Evolutionary conservation across 345 rosid species (phyloP).

Genomic region (Populus tremula): DNA sequence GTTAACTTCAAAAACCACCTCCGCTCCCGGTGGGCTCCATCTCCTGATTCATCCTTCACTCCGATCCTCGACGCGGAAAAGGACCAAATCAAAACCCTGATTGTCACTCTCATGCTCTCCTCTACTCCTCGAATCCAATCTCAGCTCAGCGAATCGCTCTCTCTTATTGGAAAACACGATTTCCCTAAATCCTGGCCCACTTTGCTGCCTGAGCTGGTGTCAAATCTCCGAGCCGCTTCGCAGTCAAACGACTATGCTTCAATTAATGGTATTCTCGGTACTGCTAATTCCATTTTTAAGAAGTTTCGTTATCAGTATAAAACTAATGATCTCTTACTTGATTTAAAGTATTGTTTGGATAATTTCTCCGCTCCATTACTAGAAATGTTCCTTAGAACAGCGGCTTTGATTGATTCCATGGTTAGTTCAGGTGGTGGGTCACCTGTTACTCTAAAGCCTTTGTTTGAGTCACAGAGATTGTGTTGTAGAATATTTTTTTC

Average conservation of each 20-base stretch:
- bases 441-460: slow-evolving; percentile 44
- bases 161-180: slow-evolving; percentile 86
- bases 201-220: slow-evolving; percentile 77
- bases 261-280: slow-evolving; percentile 84
- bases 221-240: slow-evolving; percentile 49
- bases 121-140: slow-evolving; percentile 78
- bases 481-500: slow-evolving; percentile 89
- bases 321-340: slow-evolving; percentile 71
- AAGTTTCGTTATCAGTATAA: slow-evolving; percentile 80
- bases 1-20: slow-evolving; percentile 94
- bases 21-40: slow-evolving; percentile 71
- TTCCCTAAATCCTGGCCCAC: slow-evolving; percentile 82
- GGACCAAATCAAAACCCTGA: slow-evolving; percentile 73
- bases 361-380: slow-evolving; percentile 66
- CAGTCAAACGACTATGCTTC: slow-evolving; percentile 53
- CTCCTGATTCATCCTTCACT: slow-evolving; percentile 31
- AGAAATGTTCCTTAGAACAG: slow-evolving; percentile 62
- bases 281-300: slow-evolving; percentile 85
- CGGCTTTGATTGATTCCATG: slow-evolving; percentile 57
- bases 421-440: slow-evolving; percentile 43
- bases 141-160: slow-evolving; percentile 89
- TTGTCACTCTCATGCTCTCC: slow-evolving; percentile 82
- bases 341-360: slow-evolving; percentile 80
- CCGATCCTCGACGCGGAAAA: slow-evolving; percentile 67
- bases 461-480: slow-evolving; percentile 80